These are phyloP conservation scores for Gracilariopsis chorda DNA, from an alignment of 23 red algal genomes.

Conservation along the genomic window DNA sequence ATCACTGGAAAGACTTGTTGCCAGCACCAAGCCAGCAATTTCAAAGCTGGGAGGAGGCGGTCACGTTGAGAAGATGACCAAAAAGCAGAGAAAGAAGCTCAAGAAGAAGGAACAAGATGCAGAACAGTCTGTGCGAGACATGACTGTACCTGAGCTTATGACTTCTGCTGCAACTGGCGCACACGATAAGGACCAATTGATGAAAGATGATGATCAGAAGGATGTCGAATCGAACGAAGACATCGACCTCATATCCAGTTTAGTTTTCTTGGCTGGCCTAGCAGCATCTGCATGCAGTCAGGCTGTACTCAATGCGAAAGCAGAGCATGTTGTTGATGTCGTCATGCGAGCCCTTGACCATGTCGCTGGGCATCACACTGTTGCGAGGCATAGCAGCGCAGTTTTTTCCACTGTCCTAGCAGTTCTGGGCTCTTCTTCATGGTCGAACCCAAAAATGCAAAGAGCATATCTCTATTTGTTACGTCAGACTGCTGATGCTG, in stretches of 20 bases:
- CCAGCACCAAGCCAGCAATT: constrained; percentile 22
- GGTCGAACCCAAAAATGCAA: constrained; percentile 55
- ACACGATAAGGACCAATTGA: not conserved
- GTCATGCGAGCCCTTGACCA: constrained; percentile 26
- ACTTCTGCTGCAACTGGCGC: not conserved
- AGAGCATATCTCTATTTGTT: constrained; percentile 57
- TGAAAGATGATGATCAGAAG: constrained; percentile 14
- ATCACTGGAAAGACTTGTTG: constrained; percentile 33
- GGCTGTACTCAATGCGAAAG: constrained; percentile 50
- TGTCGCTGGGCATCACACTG: constrained; percentile 3
- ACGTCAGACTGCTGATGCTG: constrained; percentile 34
- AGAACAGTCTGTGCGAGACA: constrained; percentile 22
- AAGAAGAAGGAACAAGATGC: constrained; percentile 27
- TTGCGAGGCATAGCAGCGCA: constrained; percentile 23
- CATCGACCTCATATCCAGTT: constrained; percentile 22
- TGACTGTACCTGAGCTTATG: constrained; percentile 6
- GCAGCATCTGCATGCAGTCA: constrained; percentile 38
- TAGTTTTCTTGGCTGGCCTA: constrained; percentile 32
- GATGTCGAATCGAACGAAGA: not conserved
- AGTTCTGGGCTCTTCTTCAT: constrained; percentile 31
- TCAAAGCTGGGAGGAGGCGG: not conserved
- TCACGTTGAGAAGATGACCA: not conserved
- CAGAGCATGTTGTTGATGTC: constrained; percentile 13
- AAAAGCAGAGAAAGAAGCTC: constrained; percentile 1
- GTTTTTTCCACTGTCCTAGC: constrained; percentile 52